These are phyloP conservation scores for Fusarium sp. DNA, from an alignment of 2,329 filamentous ascomycete genomes.

Conservation along the genomic window DNA sequence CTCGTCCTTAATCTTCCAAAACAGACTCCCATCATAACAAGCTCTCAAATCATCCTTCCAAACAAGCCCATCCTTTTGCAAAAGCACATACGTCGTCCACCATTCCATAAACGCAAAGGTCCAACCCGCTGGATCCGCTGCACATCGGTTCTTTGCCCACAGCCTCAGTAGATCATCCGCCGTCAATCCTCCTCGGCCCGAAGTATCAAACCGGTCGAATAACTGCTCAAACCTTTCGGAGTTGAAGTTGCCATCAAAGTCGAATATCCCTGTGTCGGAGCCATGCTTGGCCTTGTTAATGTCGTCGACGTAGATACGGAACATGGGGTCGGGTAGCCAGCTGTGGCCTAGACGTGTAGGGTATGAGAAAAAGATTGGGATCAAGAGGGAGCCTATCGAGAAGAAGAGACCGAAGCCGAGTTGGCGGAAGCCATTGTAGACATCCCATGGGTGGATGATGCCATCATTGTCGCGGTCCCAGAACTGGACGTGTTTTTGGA, in stretches of 20 bases:
- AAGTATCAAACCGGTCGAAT: slow-evolving; percentile 61
- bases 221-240: slow-evolving; percentile 66
- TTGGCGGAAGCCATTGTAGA: slow-evolving; percentile 58
- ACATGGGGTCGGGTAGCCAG: slow-evolving; percentile 57
- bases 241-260: slow-evolving; percentile 63
- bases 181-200: slow-evolving; percentile 55
- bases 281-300: slow-evolving; percentile 64
- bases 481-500: slow-evolving; percentile 60
- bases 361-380: slow-evolving; percentile 63
- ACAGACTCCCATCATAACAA: slow-evolving; percentile 45
- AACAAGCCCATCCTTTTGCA: slow-evolving; percentile 68
- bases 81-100: slow-evolving; percentile 64
- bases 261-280: slow-evolving; percentile 62
- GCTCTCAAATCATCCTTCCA: slow-evolving; percentile 66
- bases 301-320: slow-evolving; percentile 55
- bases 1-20: slow-evolving; percentile 40
- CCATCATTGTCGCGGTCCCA: slow-evolving; percentile 60
- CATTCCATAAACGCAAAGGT: slow-evolving; percentile 41
- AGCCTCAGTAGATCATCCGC: slow-evolving; percentile 54
- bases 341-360: slow-evolving; percentile 55
- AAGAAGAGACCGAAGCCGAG: slow-evolving; percentile 59
- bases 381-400: slow-evolving; percentile 58
- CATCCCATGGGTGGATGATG: slow-evolving; percentile 57
- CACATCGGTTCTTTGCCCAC: slow-evolving; percentile 57
- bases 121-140: slow-evolving; percentile 43